Evolutionary conservation across 371 early-diverging fungal species (phyloP), one percentile per base, ranked within the genome.

Genomic region (Syncephalastrum racemosum): DNA sequence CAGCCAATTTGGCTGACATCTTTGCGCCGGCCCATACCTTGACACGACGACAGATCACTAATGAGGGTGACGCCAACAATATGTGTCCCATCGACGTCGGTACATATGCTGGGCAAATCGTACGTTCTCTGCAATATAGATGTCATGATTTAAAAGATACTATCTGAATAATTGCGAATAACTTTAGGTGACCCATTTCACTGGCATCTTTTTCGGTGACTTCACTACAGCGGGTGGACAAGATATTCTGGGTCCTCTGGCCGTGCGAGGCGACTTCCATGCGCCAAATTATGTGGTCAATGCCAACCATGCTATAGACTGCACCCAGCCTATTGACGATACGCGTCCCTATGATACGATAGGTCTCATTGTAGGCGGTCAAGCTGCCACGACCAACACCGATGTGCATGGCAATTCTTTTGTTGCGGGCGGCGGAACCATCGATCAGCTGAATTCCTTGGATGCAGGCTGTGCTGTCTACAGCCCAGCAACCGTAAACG

Each of bases 241-340:
- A 18, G 60, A 67, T 48, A 67, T 60, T 14, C 31, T 60, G 20
- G 67, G 67, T n/a, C 54, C 60, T 14, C 48, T 63, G 8, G 67
- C 64, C n/a, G 63, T 67, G 1, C 31, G 50, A 20, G 67, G 67
- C 25, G 47, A 18, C n/a, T 50, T 63, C 13, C 31, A 8, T 16
- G 63, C 64, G 6, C 53, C 60, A 12, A 16, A 36, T 10, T 60
- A 63, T n/a, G 41, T 50, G 2, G 60, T 67, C 16, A 63, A 67
- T 43, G 56, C 54, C n/a, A 63, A 67, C 16, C 27, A 55, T 16
- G 44, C n/a, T 15, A 3, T 18, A 5, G 31, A 51, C 12, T 53
- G 57, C 27, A 16, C 0, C 12, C 36, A 31, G 36, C 10, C 25
- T 1, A 20, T 19, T n/a, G 31, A 44, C 25, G 5, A 14, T 3